Conservation (phyloP, 768 basidiomycete species). For the Trametes maxima region DNA sequence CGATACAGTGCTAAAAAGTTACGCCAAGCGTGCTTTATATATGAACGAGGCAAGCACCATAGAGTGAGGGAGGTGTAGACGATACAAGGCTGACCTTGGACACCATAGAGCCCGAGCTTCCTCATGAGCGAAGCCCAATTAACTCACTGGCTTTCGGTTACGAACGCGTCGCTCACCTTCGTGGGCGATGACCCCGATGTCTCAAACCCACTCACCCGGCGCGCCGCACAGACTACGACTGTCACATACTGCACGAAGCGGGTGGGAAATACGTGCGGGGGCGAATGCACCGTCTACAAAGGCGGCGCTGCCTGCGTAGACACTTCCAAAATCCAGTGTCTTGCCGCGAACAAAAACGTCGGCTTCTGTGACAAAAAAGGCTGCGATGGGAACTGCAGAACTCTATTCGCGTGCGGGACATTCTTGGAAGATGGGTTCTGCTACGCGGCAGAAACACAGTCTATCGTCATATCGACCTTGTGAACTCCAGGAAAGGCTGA, state of each 20-base stretch:
- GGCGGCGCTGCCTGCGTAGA: slow-evolving; percentile 30
- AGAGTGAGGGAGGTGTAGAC: too few species aligned
- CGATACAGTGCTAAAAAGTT: too few species aligned
- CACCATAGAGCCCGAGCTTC: neutral
- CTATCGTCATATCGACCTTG: slow-evolving; percentile 22
- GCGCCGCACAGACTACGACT: slow-evolving; percentile 23
- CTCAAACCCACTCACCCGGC: slow-evolving; percentile 2
- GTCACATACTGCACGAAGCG: slow-evolving; percentile 33
- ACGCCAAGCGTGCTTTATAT: too few species aligned
- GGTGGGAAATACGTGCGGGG: slow-evolving; percentile 30
- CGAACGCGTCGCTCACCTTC: slow-evolving; percentile 23
- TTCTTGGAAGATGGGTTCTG: slow-evolving; percentile 31
- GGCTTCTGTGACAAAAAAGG: slow-evolving; percentile 31
- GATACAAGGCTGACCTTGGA: neutral
- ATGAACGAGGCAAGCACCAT: neutral
- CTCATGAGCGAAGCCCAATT: slow-evolving; percentile 3
- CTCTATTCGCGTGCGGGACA: slow-evolving; percentile 29
- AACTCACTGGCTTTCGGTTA: slow-evolving; percentile 23
- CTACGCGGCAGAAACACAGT: slow-evolving; percentile 32
- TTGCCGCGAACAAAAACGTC: slow-evolving; percentile 33
- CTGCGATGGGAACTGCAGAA: slow-evolving; percentile 33
- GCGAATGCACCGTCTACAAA: slow-evolving; percentile 36
- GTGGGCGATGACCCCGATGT: slow-evolving; percentile 21
- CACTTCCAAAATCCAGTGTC: slow-evolving; percentile 33
- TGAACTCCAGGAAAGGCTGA: neutral